phyloP scores from a whole-genome alignment of 2,329 filamentous ascomycete species.

The Blumeria hordei region DNA sequence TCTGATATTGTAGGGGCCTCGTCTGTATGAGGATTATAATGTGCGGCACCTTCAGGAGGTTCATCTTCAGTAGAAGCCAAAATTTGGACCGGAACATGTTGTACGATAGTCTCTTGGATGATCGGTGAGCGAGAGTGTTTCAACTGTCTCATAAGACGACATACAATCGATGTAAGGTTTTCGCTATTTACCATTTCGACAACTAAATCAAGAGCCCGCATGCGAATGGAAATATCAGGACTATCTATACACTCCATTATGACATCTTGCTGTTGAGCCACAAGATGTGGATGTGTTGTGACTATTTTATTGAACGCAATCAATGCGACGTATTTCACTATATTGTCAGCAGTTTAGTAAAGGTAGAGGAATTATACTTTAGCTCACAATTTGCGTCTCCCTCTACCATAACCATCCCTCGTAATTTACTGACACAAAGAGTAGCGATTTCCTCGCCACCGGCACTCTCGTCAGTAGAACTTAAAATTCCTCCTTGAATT shows the following conservation, averaged over 20 bases:
- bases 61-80: slow-evolving; percentile 29
- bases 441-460: slow-evolving; percentile 81
- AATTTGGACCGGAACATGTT: slow-evolving; percentile 19
- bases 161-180: slow-evolving; percentile 62
- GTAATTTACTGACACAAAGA: slow-evolving; percentile 74
- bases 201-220: slow-evolving; percentile 75
- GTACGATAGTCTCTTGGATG: slow-evolving; percentile 19
- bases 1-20: slow-evolving; percentile 45
- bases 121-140: slow-evolving; percentile 35
- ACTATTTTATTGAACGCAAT: slow-evolving; percentile 93
- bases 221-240: slow-evolving; percentile 80
- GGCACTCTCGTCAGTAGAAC: slow-evolving; percentile 51
- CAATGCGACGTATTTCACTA: slow-evolving; percentile 91
- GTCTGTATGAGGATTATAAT: slow-evolving; percentile 27
- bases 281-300: slow-evolving; percentile 62
- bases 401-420: slow-evolving; percentile 83
- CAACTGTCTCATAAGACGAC: slow-evolving; percentile 69
- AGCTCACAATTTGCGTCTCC: slow-evolving; percentile 74
- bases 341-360: too few relatives aligned
- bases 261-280: slow-evolving; percentile 82
- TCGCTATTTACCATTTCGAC: slow-evolving; percentile 83
- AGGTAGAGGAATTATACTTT: too few relatives aligned
- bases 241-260: slow-evolving; percentile 94
- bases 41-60: slow-evolving; percentile 23
- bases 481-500: slow-evolving; percentile 84